These are phyloP conservation scores for Psidium guajava DNA, from an alignment of 345 rosid genomes.

Conservation along the genomic window DNA sequence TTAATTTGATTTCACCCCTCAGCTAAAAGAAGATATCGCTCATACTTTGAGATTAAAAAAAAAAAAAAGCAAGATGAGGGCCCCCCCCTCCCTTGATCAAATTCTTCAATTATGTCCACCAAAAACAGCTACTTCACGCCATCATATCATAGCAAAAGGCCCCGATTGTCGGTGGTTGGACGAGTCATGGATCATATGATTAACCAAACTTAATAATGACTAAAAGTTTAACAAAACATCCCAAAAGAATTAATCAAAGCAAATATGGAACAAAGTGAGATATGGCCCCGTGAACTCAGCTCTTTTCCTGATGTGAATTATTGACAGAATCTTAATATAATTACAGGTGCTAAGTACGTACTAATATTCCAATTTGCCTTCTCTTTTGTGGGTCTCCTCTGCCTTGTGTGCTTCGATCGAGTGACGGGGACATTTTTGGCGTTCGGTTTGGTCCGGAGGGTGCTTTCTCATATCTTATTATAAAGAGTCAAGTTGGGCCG, in stretches of 20 bases:
- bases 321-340: background rate
- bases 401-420: background rate
- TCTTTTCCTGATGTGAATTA: background rate
- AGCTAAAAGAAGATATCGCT: background rate
- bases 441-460: background rate
- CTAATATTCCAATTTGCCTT: background rate
- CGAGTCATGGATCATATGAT: background rate
- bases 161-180: background rate
- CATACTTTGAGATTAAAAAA: background rate
- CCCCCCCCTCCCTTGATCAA: background rate
- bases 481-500: background rate
- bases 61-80: background rate
- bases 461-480: background rate
- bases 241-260: background rate
- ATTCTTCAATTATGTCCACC: background rate
- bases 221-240: background rate
- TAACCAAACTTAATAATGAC: background rate
- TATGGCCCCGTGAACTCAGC: background rate
- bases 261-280: background rate
- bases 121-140: background rate
- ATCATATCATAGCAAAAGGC: background rate
- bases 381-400: background rate
- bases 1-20: background rate
- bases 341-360: background rate
- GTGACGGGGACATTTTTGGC: background rate